Conservation (phyloP, 1,139 yeast species). For the Pichia sp. region DNA sequence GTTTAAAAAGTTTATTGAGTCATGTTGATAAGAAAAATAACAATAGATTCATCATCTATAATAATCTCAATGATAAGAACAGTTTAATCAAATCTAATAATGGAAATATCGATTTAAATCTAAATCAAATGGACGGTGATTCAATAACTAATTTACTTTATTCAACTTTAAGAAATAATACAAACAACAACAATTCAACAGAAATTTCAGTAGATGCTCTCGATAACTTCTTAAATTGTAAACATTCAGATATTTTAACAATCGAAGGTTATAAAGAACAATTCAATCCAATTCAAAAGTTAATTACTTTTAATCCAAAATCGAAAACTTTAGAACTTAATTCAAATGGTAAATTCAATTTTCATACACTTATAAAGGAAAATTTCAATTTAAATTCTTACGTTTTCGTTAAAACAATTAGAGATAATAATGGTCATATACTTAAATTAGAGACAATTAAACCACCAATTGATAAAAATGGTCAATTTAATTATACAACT, state of each 20-base stretch:
- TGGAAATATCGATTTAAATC: not conserved
- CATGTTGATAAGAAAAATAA: constrained; percentile 20
- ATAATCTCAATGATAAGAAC: constrained; percentile 8
- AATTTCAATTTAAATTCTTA: constrained; percentile 19
- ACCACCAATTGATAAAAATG: constrained; percentile 15
- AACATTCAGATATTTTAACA: constrained; percentile 7
- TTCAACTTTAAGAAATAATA: constrained; percentile 1
- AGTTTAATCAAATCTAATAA: not conserved
- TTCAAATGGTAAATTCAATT: constrained; percentile 10
- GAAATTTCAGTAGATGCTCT: constrained; percentile 9
- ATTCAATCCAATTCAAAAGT: constrained; percentile 7
- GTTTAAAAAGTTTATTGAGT: constrained; percentile 20
- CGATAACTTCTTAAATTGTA: constrained; percentile 11
- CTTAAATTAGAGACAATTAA: constrained; percentile 32
- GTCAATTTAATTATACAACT: constrained; percentile 19
- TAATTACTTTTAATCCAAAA: constrained; percentile 8
- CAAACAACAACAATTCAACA: constrained; percentile 1
- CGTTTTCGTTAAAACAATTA: constrained; percentile 33
- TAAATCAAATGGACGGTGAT: not conserved
- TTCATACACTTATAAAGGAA: constrained; percentile 17
- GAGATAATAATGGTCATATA: constrained; percentile 33
- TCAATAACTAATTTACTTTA: constrained; percentile 3
- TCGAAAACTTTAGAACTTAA: not conserved
- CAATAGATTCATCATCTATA: constrained; percentile 18
- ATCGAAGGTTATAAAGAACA: constrained; percentile 12